Base-by-base conservation (phyloP, 768 basidiomycete species). In the Omphalotus guepiniiformis region DNA sequence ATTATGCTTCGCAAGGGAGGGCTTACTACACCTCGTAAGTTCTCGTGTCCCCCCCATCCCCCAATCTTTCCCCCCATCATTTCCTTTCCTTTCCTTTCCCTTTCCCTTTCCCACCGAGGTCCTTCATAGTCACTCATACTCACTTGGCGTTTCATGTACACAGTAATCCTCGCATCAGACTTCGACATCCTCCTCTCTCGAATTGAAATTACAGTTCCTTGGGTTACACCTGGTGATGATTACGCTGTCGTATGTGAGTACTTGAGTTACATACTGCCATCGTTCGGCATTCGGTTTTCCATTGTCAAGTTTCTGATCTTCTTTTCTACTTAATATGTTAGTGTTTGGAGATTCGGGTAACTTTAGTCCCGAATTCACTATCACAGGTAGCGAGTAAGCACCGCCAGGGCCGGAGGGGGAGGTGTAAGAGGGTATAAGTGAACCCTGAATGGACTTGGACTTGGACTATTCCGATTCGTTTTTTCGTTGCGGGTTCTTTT, bases 331-430 rank as follows among this genome's bases (percentile, higher is more conserved):
- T 29, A 6, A 16, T 38, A 8, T 27, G 35, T 45, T n/a, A 67
- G 65, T 69, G 38, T 62, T 68, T 27, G 68, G 69, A 12, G 64
- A 69, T 42, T 68, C 67, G 1, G 69, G 65, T 22, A 69, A 69
- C 40, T 62, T 59, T 42, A 67, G 66, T 47, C 60, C 59, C n/a
- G 13, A 34, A 12, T 67, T 70, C 54, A 59, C 62, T 8, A 64
- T 68, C 54, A 44, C 32, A 15, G 42, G 42, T 19, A 32, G 30
- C 30, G n/a, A n/a, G n/a, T n/a, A n/a, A n/a, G n/a, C n/a, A n/a
- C n/a, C n/a, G n/a, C n/a, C n/a, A n/a, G n/a, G n/a, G n/a, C n/a
- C n/a, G n/a, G n/a, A n/a, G n/a, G n/a, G n/a, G n/a, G n/a, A n/a
- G n/a, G n/a, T n/a, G n/a, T n/a, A n/a, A n/a, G n/a, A n/a, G n/a